These are phyloP conservation scores for Aspergillus pseudotamarii DNA, from an alignment of 2,329 filamentous ascomycete species.

Conservation along the genomic window DNA sequence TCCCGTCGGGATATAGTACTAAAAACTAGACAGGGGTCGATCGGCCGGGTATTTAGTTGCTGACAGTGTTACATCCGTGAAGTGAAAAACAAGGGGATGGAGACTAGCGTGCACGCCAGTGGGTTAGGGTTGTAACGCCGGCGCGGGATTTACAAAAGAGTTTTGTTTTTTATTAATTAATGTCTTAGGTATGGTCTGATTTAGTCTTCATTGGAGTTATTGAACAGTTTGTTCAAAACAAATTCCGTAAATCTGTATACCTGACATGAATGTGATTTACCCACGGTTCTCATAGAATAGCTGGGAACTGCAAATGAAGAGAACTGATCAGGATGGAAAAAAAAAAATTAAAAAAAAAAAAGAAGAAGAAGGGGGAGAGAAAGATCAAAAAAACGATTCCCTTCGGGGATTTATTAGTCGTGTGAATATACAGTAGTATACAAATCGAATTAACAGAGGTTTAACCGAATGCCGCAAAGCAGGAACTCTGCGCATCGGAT, in stretches of 20 bases:
- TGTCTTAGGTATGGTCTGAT: background rate
- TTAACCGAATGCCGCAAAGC: conserved; percentile 14
- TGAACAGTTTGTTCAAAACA: background rate
- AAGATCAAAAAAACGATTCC: background rate
- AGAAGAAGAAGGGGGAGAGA: too few species aligned
- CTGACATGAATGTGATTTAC: too few species aligned
- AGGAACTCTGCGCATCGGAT: conserved; percentile 12
- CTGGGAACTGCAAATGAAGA: background rate
- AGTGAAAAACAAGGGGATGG: background rate
- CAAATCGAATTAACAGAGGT: background rate
- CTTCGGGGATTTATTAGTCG: background rate
- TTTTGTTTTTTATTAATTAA: background rate
- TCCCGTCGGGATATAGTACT: background rate
- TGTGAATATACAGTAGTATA: background rate
- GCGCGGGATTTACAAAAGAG: background rate
- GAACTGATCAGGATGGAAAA: background rate
- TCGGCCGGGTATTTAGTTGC: background rate
- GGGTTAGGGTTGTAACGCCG: background rate
- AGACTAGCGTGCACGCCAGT: background rate
- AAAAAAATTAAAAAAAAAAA: too few species aligned
- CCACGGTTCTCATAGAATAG: background rate
- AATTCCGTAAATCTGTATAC: background rate
- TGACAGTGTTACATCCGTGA: background rate
- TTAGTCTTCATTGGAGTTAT: background rate
- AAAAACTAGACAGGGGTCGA: background rate